Percentiles rank a stretch among this genome's conserved stretches.
phyloP scores from a whole-genome alignment of 768 basidiomycete species.

The Thelephora ganbajun region DNA sequence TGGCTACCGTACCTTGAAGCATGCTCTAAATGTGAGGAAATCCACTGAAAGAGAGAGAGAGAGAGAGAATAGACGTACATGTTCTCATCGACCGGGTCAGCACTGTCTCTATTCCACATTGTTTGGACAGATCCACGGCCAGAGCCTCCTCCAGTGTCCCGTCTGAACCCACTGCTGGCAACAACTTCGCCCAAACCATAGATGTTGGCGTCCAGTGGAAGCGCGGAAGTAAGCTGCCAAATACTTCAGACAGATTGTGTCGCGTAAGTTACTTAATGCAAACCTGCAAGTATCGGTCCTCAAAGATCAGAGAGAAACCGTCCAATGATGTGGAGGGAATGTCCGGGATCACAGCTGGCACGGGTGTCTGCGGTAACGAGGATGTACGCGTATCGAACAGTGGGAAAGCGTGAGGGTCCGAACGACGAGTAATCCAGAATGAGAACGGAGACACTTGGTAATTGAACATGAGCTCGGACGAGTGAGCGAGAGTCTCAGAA shows the following conservation, averaged over 20 bases:
- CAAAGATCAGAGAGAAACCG: constrained; percentile 61
- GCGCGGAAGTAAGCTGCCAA: constrained; percentile 42
- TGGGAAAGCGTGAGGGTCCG: constrained; percentile 35
- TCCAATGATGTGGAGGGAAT: constrained; percentile 44
- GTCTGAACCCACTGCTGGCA: constrained; percentile 52
- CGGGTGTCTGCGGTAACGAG: constrained; percentile 48
- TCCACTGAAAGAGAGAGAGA: not conserved
- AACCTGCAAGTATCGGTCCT: constrained; percentile 69
- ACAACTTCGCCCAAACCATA: constrained; percentile 71
- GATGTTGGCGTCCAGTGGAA: constrained; percentile 55
- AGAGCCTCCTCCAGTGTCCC: constrained; percentile 38
- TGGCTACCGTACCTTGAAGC: constrained; percentile 52
- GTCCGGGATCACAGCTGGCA: constrained; percentile 34
- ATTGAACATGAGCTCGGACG: constrained; percentile 59
- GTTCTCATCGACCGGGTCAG: constrained; percentile 55
- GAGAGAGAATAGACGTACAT: constrained; percentile 25
- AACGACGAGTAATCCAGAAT: constrained; percentile 68
- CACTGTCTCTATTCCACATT: constrained; percentile 49
- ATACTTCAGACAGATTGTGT: not conserved
- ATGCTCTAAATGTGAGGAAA: constrained; percentile 1
- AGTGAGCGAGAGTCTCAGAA: constrained; percentile 18
- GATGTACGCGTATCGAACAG: constrained; percentile 58
- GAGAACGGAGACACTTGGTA: constrained; percentile 51
- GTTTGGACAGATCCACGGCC: constrained; percentile 46
- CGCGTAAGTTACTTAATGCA: not conserved